These are phyloP conservation scores for Dryas octopetala DNA, from an alignment of 306 rosid genomes.

Conservation along the genomic window DNA sequence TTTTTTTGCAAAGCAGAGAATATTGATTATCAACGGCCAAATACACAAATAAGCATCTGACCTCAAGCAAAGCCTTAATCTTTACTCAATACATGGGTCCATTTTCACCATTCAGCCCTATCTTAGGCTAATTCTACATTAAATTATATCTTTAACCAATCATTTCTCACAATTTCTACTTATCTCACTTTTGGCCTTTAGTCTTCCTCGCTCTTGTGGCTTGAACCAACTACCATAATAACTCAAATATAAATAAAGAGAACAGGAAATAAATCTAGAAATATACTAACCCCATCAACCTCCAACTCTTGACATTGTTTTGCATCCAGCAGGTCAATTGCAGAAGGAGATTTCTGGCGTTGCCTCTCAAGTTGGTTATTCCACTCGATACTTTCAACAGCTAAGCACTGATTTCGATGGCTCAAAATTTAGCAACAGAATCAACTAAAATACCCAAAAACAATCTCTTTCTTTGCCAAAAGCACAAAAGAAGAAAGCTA, in stretches of 20 bases:
- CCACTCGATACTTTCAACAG: constrained; percentile 47
- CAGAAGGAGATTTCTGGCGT: constrained; percentile 45
- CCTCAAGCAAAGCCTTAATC: neutral
- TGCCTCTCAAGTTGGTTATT: constrained; percentile 32
- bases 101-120: neutral
- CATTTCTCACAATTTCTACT: neutral
- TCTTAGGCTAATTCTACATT: neutral
- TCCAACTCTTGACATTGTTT: constrained; percentile 33
- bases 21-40: neutral
- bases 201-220: neutral
- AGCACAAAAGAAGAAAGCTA: neutral
- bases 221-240: neutral
- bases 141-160: neutral
- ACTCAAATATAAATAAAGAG: neutral
- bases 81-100: neutral
- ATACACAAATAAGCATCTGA: neutral
- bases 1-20: neutral
- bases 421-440: constrained; percentile 12
- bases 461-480: neutral
- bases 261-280: neutral
- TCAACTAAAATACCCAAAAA: neutral
- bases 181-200: neutral
- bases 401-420: constrained; percentile 41
- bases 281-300: constrained; percentile 42
- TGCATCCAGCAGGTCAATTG: constrained; percentile 31